These are phyloP conservation scores for Phaffia australis DNA, from an alignment of 768 basidiomycete genomes.

Conservation along the genomic window DNA sequence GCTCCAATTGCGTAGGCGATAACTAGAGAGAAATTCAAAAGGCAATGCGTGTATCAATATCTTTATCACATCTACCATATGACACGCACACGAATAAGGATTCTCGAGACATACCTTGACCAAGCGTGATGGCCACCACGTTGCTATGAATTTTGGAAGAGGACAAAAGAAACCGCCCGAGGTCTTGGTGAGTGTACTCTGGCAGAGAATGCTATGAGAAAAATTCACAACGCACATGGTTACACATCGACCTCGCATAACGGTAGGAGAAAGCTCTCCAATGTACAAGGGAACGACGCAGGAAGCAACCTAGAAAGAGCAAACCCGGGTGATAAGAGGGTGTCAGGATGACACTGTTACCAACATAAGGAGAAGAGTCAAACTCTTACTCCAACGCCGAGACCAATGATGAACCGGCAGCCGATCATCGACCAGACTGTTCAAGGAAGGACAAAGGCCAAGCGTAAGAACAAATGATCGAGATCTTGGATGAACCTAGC, in stretches of 20 bases:
- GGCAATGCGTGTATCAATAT: conserved; percentile 45
- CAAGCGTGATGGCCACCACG: conserved; percentile 68
- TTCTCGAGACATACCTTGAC: conserved; percentile 30
- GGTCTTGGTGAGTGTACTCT: conserved; percentile 31
- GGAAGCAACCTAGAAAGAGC: conserved; percentile 12
- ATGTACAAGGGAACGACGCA: conserved; percentile 64
- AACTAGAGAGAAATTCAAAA: conserved; percentile 29
- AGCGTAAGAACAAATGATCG: neutral
- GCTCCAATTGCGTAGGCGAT: conserved; percentile 33
- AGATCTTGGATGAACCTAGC: neutral
- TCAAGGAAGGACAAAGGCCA: conserved; percentile 37
- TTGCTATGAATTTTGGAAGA: conserved; percentile 52
- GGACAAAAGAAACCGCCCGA: conserved; percentile 55
- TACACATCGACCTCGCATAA: conserved; percentile 30
- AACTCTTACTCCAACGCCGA: conserved; percentile 48
- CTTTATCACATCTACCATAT: neutral
- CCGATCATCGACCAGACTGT: conserved; percentile 62
- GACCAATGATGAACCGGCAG: conserved; percentile 62
- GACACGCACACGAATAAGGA: neutral
- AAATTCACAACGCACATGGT: conserved; percentile 15
- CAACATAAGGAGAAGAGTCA: neutral
- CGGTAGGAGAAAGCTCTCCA: conserved; percentile 67
- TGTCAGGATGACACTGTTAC: neutral
- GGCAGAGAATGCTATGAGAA: neutral
- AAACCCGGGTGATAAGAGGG: neutral